Conservation (phyloP, 73 alveolate species). For the Paramecium primaurelia region DNA sequence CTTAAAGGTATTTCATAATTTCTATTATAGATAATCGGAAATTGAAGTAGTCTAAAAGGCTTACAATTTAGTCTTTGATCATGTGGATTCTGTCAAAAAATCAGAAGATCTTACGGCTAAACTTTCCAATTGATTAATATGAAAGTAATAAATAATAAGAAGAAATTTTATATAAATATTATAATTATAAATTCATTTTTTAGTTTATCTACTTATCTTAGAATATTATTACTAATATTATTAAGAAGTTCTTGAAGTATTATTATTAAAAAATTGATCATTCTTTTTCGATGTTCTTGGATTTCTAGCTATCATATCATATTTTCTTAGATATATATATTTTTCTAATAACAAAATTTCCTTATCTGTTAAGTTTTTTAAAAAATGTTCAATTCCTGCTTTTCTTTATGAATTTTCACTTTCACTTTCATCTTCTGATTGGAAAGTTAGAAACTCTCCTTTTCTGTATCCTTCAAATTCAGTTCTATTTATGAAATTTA, state of each 20-base stretch:
- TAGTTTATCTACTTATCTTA: neutral
- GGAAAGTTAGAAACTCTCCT: neutral
- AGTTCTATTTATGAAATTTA: neutral
- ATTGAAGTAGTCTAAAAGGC: slow-evolving; percentile 12
- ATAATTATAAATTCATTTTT: neutral
- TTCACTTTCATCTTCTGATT: neutral
- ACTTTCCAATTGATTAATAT: neutral
- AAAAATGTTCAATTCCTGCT: neutral
- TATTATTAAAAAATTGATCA: neutral
- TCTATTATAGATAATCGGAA: neutral
- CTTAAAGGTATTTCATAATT: neutral
- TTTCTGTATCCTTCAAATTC: slow-evolving; percentile 15
- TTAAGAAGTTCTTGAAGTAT: neutral
- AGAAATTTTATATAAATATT: neutral
- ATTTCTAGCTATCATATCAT: neutral
- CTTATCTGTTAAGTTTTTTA: neutral
- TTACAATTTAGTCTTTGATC: slow-evolving; percentile 5
- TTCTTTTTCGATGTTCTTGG: neutral
- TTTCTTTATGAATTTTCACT: neutral
- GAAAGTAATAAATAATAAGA: neutral
- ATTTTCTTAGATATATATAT: neutral
- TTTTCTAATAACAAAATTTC: neutral
- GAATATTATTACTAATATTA: neutral
- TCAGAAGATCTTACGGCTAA: slow-evolving; percentile 19
- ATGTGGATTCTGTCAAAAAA: slow-evolving; percentile 32